phyloP scores from a whole-genome alignment of 169 alveolate genomes.

The Eimeria brunetti region DNA sequence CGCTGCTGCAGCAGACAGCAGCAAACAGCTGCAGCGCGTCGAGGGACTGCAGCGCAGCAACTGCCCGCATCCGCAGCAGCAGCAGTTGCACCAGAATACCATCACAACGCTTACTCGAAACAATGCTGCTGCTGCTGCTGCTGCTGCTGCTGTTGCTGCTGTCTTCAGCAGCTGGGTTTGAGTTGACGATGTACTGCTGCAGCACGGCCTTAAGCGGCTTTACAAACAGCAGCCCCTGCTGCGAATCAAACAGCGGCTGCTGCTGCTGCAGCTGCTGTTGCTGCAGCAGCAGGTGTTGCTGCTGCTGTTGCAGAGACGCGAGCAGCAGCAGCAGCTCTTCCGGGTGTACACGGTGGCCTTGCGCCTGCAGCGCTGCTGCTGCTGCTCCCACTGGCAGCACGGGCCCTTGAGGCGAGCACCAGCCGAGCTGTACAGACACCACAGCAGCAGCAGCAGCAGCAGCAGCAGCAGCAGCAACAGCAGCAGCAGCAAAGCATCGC shows the following conservation, averaged over 20 bases:
- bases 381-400: background rate
- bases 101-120: background rate
- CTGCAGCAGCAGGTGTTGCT: constrained; percentile 40
- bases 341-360: background rate
- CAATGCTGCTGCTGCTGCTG: constrained; percentile 17
- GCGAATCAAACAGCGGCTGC: constrained; percentile 10
- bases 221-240: constrained; percentile 34
- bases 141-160: constrained; percentile 52
- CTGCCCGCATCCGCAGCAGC: constrained; percentile 58
- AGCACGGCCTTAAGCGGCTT: constrained; percentile 29
- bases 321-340: constrained; percentile 45
- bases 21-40: constrained; percentile 46
- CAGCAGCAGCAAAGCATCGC: background rate
- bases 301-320: constrained; percentile 17
- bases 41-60: constrained; percentile 35
- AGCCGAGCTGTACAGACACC: constrained; percentile 8
- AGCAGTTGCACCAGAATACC: constrained; percentile 19
- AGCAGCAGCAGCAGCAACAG: background rate
- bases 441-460: constrained; percentile 20
- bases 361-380: constrained; percentile 7
- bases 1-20: constrained; percentile 54
- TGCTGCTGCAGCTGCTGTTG: background rate
- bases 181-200: background rate
- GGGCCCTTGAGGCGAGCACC: background rate
- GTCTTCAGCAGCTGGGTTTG: background rate